Percentiles rank a stretch among this genome's conserved stretches.
Evolutionary conservation across 106 monocot species (phyloP).

Genomic region (Allium cepa): DNA sequence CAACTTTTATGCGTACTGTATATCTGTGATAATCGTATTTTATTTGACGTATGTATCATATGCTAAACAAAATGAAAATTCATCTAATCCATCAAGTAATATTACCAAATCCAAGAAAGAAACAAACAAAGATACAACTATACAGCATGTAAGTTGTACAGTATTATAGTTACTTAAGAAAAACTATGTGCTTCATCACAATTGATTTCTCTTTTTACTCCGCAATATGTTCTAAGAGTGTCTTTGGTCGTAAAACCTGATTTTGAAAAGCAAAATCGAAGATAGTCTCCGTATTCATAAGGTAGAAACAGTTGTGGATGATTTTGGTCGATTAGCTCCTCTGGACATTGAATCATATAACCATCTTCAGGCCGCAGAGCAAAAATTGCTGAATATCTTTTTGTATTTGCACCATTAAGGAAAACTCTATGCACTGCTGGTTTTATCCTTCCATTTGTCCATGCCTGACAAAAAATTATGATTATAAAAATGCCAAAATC

Average conservation of each 20-base stretch:
- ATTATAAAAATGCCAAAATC: too few species aligned
- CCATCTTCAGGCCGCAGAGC: neutral
- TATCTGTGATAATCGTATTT: too few species aligned
- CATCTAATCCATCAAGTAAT: too few species aligned
- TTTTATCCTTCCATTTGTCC: conserved; percentile 18
- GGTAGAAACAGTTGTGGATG: conserved; percentile 13
- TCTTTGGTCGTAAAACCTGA: neutral
- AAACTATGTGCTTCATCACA: neutral
- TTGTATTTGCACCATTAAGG: neutral
- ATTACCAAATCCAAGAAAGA: too few species aligned
- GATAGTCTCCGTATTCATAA: conserved; percentile 8
- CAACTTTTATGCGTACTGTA: too few species aligned
- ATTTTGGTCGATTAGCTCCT: conserved; percentile 10
- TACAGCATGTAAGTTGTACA: too few species aligned
- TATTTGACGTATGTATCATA: too few species aligned
- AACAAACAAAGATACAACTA: too few species aligned
- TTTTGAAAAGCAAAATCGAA: conserved; percentile 4
- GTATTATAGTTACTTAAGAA: neutral
- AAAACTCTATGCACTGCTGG: conserved; percentile 10
- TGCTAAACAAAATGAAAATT: too few species aligned
- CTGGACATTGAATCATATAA: conserved; percentile 1
- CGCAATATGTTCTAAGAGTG: conserved; percentile 10
- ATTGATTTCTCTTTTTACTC: neutral
- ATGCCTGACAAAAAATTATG: conserved; percentile 14
- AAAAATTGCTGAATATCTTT: conserved; percentile 2